Base-by-base conservation (phyloP, 768 basidiomycete genomes). In the Russula lepida region DNA sequence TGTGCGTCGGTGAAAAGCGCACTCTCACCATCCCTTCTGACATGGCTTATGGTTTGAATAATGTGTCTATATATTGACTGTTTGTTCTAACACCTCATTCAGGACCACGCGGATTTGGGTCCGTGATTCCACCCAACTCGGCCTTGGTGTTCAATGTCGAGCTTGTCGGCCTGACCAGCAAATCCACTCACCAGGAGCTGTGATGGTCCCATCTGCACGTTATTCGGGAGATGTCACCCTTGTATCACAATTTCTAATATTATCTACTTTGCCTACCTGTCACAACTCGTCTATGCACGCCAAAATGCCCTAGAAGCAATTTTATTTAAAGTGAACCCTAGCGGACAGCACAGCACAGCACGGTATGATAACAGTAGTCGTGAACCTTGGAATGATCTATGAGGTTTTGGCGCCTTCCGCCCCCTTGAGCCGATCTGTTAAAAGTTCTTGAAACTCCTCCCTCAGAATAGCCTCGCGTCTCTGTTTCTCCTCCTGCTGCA, bases 401-500 rank as follows among this genome's bases (percentile, higher is more conserved):
- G 52, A 59, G 7, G 60, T 64, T 65, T 69, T 74, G 47, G 64
- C 56, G 5, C 56, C 46, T 54, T 74, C 70, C 1, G 73, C 69
- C 35, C 75, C 82, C 70, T 88, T 91, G 63, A 93, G 74, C 68
- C 81, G 84, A 51, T 93, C 90, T 17, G 76, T 75, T 7, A 94
- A 85, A 55, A 95, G 79, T 74, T 92, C 89, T 62, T 81, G 86
- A 71, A 95, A 95, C 73, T 95, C 92, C 67, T 91, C 89, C 59
- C 94, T 79, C 65, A 98, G 78, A 68, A 93, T 86, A 6, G 86
- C 78, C 75, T 99, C 97, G 68, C 92, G 82, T 75, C 95, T 84
- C 73, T 88, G 85, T 72, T 89, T 84, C 76, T 99, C 97, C 72
- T 98, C 95, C 71, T 79, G 88, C 75, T 98, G 95, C 73, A 98